Conservation (phyloP, 441 rosid species). For the Corymbia calophylla region DNA sequence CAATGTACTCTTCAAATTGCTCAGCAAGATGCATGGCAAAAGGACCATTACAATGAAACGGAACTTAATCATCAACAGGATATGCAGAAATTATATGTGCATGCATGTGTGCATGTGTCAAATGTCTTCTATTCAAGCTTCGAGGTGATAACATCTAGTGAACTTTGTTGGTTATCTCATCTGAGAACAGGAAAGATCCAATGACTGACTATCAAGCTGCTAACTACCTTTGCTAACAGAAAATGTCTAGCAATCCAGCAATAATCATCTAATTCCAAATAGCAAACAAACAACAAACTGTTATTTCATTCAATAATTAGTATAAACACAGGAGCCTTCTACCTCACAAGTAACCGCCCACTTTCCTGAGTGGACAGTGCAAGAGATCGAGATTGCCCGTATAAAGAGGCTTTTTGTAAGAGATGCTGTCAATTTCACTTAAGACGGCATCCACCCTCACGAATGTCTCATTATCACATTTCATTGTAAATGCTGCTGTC, state of each 20-base stretch:
- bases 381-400: constrained; percentile 96
- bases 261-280: neutral
- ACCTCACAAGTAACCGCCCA: constrained; percentile 98
- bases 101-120: neutral
- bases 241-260: neutral
- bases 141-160: neutral
- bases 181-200: neutral
- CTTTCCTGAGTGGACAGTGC: constrained; percentile 92
- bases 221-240: neutral
- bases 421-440: constrained; percentile 63
- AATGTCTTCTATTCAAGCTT: too few species aligned
- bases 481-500: constrained; percentile 83
- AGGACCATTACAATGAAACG: neutral
- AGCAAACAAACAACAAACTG: neutral
- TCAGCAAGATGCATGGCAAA: neutral
- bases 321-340: constrained; percentile 6
- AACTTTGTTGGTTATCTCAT: neutral
- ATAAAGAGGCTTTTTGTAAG: constrained; percentile 61
- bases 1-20: neutral
- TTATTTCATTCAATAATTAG: neutral
- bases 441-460: constrained; percentile 69
- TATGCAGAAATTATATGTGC: neutral
- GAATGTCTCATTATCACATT: constrained; percentile 96
- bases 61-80: neutral
- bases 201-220: neutral